Percentiles rank a stretch among this genome's conserved stretches.
Conservation (phyloP, 257 asterid genomes). For the Nicotiana otophora region DNA sequence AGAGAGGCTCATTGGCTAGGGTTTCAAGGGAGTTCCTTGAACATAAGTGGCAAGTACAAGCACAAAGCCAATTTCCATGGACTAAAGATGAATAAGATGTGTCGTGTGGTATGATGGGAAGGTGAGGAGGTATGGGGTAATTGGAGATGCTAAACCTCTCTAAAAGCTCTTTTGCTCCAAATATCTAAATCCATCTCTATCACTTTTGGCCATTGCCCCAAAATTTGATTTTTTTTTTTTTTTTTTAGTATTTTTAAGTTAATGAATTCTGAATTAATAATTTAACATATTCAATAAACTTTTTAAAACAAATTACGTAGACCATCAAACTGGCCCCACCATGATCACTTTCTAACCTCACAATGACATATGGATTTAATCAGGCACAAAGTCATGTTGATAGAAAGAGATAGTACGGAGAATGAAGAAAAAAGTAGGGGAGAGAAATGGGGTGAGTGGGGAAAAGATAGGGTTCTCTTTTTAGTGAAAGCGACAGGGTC, state of each 20-base stretch:
- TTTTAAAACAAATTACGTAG: too few species aligned
- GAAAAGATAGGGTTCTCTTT: conserved; percentile 24
- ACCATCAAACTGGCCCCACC: too few species aligned
- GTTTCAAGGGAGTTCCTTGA: conserved; percentile 6
- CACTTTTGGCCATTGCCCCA: background rate
- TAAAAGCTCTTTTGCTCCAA: background rate
- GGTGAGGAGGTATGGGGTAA: background rate
- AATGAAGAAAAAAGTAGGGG: background rate
- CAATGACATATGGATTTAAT: background rate
- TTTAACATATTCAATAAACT: too few species aligned
- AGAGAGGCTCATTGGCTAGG: background rate
- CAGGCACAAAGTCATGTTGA: background rate
- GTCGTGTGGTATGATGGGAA: background rate
- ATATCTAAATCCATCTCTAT: background rate
- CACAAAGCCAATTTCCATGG: background rate
- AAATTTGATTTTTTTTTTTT: too few species aligned
- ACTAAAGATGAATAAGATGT: background rate
- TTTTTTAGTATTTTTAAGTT: too few species aligned
- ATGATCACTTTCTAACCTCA: background rate
- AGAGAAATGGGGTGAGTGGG: background rate
- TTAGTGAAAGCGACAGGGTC: conserved; percentile 25
- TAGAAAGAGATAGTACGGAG: background rate
- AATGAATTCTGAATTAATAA: too few species aligned
- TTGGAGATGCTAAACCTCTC: background rate
- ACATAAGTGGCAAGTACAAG: conserved; percentile 16